Base-by-base conservation (phyloP, 2,329 filamentous ascomycete genomes). In the Emmonsia crescens region DNA sequence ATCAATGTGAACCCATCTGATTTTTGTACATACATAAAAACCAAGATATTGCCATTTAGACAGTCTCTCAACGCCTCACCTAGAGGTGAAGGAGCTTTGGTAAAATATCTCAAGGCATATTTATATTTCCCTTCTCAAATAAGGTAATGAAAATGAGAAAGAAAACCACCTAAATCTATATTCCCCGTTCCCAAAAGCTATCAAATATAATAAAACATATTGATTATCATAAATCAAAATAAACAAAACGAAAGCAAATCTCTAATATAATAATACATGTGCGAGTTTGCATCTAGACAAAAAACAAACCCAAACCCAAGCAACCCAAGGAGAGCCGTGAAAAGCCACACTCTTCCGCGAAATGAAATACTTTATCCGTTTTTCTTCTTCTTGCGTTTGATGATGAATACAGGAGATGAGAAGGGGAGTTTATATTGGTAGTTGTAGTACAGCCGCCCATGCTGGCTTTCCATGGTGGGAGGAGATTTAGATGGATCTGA, bases 321-420 rank as follows among this genome's bases (percentile, higher is more conserved):
- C 29, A 56, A 14, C 27, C 19, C 14, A n/a, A 52, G 49, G 8
- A 52, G 10, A 33, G 12, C 27, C 21, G 10, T 16, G 33, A 21
- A 57, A 42, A 38, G 5, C 2, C 29, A 33, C n/a, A 14, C n/a
- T 38, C 52, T n/a, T 40, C 6, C 52, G 16, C 21, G 40, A 31
- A 63, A 61, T 61, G 24, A 63, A 54, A 64, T 27, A 14, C 4
- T 57, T 57, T 57, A 57, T 16, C 55, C 55, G 16, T 52, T 19
- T 1, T 21, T 31, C 46, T 46, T 42, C 29, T 29, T 14, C n/a
- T 56, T 42, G 4, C 60, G 60, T 64, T 63, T 65, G 60, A 61
- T 66, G 61, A 62, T 63, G 64, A 67, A 67, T 63, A 62, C 62
- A 63, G 56, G 21, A 58, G 58, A 60, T 61, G 62, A 66, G 61